Evolutionary conservation across 345 rosid genomes (phyloP).

Genomic region (Eutrema yunnanense): DNA sequence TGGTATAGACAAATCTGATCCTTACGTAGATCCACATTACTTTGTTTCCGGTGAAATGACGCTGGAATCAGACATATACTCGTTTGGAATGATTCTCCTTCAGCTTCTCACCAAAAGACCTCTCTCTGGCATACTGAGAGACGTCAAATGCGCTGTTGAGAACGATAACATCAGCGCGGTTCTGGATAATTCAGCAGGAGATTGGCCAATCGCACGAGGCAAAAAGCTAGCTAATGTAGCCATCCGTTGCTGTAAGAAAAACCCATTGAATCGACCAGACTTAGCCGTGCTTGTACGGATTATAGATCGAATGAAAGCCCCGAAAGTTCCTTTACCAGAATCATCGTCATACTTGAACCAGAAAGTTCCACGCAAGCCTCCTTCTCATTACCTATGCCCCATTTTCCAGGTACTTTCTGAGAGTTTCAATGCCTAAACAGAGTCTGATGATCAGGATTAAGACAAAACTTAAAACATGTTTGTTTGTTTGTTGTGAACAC

Average conservation of each 20-base stretch:
- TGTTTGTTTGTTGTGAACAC: background rate
- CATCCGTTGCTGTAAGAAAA: slow-evolving; percentile 57
- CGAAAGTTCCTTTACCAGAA: slow-evolving; percentile 22
- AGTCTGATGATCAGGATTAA: background rate
- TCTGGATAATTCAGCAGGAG: slow-evolving; percentile 69
- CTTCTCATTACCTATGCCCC: slow-evolving; percentile 87
- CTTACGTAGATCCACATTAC: slow-evolving; percentile 53
- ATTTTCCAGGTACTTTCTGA: slow-evolving; percentile 61
- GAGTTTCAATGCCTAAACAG: background rate
- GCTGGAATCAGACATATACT: slow-evolving; percentile 62
- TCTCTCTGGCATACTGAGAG: slow-evolving; percentile 40
- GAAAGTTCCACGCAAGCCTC: slow-evolving; percentile 46
- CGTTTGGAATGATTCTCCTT: slow-evolving; percentile 72
- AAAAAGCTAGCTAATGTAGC: slow-evolving; percentile 55
- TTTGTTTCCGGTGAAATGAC: slow-evolving; percentile 41
- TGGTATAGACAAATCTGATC: slow-evolving; percentile 29
- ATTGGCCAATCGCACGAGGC: slow-evolving; percentile 63
- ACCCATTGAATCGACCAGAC: slow-evolving; percentile 46
- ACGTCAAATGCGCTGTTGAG: slow-evolving; percentile 61
- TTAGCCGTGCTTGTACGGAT: slow-evolving; percentile 49
- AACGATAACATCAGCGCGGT: slow-evolving; percentile 47
- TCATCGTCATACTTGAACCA: slow-evolving; percentile 22
- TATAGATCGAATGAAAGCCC: slow-evolving; percentile 48
- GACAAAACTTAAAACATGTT: background rate
- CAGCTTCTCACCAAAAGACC: slow-evolving; percentile 74